Conservation (phyloP, 352 stramenopile species). For the Phytopythium cucurbitacearum region DNA sequence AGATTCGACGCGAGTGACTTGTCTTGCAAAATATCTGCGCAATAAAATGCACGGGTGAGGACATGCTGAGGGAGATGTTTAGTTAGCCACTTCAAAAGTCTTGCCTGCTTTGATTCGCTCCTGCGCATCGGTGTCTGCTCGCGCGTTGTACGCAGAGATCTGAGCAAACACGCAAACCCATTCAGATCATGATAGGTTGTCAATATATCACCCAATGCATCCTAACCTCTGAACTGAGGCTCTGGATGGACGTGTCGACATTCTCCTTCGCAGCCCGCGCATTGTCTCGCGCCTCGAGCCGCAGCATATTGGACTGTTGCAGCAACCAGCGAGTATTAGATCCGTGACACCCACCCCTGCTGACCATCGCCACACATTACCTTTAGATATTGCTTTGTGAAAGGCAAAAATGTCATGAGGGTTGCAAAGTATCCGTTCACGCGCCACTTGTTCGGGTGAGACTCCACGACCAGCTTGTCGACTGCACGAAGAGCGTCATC, state of each 20-base stretch:
- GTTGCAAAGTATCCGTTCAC: conserved; percentile 88
- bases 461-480: conserved; percentile 74
- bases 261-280: conserved; percentile 52
- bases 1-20: conserved; percentile 44
- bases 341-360: not conserved
- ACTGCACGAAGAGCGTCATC: conserved; percentile 77
- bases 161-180: conserved; percentile 8
- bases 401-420: conserved; percentile 85
- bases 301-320: conserved; percentile 77
- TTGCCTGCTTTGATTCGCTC: conserved; percentile 62
- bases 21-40: conserved; percentile 52
- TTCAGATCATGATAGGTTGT: not conserved
- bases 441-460: conserved; percentile 85
- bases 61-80: not conserved
- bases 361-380: conserved; percentile 14
- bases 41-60: not conserved
- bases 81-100: not conserved
- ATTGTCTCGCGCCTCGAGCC: conserved; percentile 71
- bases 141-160: conserved; percentile 33
- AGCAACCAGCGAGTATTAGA: not conserved
- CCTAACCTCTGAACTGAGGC: conserved; percentile 21
- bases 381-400: conserved; percentile 87
- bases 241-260: conserved; percentile 42
- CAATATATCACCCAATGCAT: no score
- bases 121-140: conserved; percentile 22